phyloP scores from a whole-genome alignment of 2,329 filamentous ascomycete genomes.

The Ophiocordyceps sinensis region DNA sequence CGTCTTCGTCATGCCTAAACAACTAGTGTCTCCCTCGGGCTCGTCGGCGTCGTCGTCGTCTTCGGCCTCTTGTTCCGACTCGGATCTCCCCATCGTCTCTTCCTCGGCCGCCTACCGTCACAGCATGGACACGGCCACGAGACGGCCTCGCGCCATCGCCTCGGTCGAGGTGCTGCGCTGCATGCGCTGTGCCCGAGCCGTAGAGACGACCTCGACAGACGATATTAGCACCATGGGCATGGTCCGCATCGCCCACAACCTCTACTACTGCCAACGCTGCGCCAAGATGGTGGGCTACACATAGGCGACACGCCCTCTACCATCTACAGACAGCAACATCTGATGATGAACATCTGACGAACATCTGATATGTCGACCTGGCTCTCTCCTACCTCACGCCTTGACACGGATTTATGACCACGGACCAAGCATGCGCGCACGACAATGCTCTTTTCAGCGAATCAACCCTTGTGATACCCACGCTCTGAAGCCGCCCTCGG shows the following conservation, averaged over 20 bases:
- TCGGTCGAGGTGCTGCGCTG: constrained; percentile 48
- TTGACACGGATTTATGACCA: too few relatives aligned
- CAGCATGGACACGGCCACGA: constrained; percentile 33
- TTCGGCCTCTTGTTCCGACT: constrained; percentile 22
- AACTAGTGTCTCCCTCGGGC: constrained; percentile 10
- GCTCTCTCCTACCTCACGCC: neutral
- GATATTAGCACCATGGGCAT: constrained; percentile 44
- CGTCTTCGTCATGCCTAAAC: constrained; percentile 4
- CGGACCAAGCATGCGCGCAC: too few relatives aligned
- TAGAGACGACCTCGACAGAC: constrained; percentile 47
- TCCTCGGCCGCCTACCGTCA: constrained; percentile 18
- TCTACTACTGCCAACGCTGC: constrained; percentile 52
- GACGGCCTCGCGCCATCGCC: constrained; percentile 23
- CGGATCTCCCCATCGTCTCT: constrained; percentile 21
- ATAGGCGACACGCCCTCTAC: constrained; percentile 16
- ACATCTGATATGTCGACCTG: neutral
- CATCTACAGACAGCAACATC: too few relatives aligned
- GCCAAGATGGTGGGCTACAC: constrained; percentile 50
- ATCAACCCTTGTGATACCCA: neutral
- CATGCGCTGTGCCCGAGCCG: constrained; percentile 44
- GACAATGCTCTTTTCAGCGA: neutral
- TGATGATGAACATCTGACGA: neutral
- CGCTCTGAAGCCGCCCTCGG: too few relatives aligned
- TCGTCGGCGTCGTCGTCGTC: constrained; percentile 23
- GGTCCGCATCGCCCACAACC: constrained; percentile 49